phyloP scores from a whole-genome alignment of 768 basidiomycete genomes.

The Kockovaella imperatae region DNA sequence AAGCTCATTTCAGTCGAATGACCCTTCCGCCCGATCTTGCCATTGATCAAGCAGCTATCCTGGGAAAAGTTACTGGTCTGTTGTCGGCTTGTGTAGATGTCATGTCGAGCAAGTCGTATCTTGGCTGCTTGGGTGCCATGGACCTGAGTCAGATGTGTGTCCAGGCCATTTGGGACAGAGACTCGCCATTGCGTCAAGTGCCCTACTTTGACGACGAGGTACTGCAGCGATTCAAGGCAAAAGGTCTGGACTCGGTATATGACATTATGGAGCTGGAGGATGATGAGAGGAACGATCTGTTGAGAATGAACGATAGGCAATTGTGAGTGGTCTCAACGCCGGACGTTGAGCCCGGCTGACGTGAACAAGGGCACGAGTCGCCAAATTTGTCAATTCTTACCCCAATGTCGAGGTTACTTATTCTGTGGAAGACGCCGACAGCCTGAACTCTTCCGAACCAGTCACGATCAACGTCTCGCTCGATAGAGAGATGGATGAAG shows the following conservation, averaged over 20 bases:
- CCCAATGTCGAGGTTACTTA: conserved; percentile 88
- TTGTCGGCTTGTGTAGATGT: conserved; percentile 94
- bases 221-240: conserved; percentile 72
- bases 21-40: conserved; percentile 87
- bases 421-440: conserved; percentile 70
- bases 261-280: conserved; percentile 99
- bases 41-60: conserved; percentile 77
- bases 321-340: conserved; percentile 60
- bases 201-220: conserved; percentile 93
- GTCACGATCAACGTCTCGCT: conserved; percentile 73
- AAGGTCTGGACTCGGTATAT: conserved; percentile 79
- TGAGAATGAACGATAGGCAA: conserved; percentile 76
- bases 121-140: conserved; percentile 93
- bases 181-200: conserved; percentile 89
- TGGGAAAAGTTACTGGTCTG: conserved; percentile 83
- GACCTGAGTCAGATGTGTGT: conserved; percentile 98
- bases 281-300: conserved; percentile 66
- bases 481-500: conserved; percentile 64
- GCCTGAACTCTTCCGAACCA: conserved; percentile 76
- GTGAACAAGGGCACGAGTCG: conserved; percentile 71
- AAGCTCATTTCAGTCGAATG: conserved; percentile 92
- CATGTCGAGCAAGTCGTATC: conserved; percentile 93
- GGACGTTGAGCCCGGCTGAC: neutral
- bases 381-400: conserved; percentile 91
- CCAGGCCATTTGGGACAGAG: conserved; percentile 95